Percentiles rank a stretch among this genome's conserved stretches.
phyloP scores from a whole-genome alignment of 2,329 filamentous ascomycete genomes.

The Hypoxylon sp. region DNA sequence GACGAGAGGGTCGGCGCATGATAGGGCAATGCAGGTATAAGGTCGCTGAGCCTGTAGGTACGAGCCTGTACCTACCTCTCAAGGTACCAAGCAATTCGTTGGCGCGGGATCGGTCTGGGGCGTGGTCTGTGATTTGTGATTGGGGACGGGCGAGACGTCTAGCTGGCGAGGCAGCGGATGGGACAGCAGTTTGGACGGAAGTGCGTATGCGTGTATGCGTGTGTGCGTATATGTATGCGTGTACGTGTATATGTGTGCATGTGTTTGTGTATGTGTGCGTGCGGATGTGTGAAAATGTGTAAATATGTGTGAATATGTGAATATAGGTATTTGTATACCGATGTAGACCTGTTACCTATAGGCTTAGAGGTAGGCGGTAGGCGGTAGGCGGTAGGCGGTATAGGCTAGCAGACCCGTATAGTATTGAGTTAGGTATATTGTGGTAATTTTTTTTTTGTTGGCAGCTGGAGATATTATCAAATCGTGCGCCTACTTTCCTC shows the following conservation, averaged over 20 bases:
- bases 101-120: background rate
- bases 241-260: background rate
- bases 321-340: no score
- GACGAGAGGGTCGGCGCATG: conserved; percentile 38
- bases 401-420: no score
- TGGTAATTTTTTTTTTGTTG: no score
- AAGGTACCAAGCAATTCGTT: conserved; percentile 1
- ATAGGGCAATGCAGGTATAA: conserved; percentile 22
- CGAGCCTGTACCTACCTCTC: no score
- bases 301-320: no score
- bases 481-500: conserved; percentile 22
- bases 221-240: background rate
- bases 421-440: no score
- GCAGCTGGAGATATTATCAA: conserved; percentile 29
- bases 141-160: background rate
- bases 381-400: no score
- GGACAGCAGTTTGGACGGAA: no score
- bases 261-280: background rate
- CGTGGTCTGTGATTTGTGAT: background rate
- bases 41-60: conserved; percentile 18
- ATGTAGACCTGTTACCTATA: no score
- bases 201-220: background rate
- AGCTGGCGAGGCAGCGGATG: background rate
- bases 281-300: background rate
- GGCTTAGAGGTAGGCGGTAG: no score